Percentiles rank a stretch among this genome's conserved stretches.
These are phyloP conservation scores for Oryza coarctata DNA, from an alignment of 176 grass and related monocot species.

Conservation along the genomic window DNA sequence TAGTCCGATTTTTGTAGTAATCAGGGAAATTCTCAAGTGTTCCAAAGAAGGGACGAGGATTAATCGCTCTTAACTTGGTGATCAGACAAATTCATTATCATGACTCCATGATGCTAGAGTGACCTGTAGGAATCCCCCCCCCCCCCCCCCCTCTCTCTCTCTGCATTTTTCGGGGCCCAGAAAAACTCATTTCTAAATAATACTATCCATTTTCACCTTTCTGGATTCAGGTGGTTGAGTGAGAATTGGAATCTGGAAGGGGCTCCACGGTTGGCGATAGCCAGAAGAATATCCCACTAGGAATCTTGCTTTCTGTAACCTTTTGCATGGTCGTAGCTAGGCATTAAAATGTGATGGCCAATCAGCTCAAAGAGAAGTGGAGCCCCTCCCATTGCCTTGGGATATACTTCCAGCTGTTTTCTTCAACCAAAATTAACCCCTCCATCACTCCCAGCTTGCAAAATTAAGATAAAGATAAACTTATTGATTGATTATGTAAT, in stretches of 20 bases:
- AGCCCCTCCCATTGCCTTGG: neutral
- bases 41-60: neutral
- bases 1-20: neutral
- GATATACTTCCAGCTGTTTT: neutral
- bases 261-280: neutral
- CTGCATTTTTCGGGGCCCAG: neutral
- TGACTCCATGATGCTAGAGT: neutral
- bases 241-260: neutral
- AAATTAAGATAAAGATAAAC: neutral
- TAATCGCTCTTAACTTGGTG: neutral
- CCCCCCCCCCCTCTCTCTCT: neutral
- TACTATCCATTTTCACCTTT: slow-evolving; percentile 2
- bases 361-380: neutral
- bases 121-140: neutral
- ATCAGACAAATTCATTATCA: neutral
- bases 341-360: neutral
- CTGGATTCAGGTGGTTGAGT: neutral
- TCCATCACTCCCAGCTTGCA: neutral
- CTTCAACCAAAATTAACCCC: neutral
- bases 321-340: slow-evolving; percentile 20
- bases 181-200: neutral
- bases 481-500: neutral
- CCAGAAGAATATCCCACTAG: slow-evolving; percentile 1
- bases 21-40: neutral
- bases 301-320: slow-evolving; percentile 15